Evolutionary conservation across 148 eudicot species (phyloP).

Genomic region (Heliamphora exappendiculata): DNA sequence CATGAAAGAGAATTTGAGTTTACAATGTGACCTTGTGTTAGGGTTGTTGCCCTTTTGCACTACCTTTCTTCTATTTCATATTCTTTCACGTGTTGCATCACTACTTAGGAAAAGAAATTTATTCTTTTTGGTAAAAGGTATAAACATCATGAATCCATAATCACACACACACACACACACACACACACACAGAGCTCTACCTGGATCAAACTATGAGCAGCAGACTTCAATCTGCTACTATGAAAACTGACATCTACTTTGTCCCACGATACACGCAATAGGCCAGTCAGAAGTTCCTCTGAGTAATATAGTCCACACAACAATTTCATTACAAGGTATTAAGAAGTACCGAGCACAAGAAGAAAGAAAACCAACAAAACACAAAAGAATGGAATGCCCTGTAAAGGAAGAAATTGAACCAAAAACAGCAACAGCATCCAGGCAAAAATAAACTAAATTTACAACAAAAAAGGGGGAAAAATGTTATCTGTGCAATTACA

Average conservation of each 20-base stretch:
- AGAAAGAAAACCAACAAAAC: conserved; percentile 13
- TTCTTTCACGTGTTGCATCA: no score
- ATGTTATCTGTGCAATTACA: not conserved
- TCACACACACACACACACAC: not conserved
- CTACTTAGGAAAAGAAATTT: no score
- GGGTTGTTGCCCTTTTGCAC: no score
- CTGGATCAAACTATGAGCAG: conserved; percentile 97
- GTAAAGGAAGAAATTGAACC: not conserved
- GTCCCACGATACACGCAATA: conserved; percentile 88
- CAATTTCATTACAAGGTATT: not conserved
- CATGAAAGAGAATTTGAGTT: no score
- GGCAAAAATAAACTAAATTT: not conserved
- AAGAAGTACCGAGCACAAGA: not conserved
- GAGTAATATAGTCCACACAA: conserved; percentile 16
- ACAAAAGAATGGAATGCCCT: not conserved
- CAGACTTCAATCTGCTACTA: conserved; percentile 53
- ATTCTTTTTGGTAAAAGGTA: no score
- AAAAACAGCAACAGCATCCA: not conserved
- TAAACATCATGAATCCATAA: not conserved
- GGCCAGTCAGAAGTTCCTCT: conserved; percentile 83
- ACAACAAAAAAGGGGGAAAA: no score
- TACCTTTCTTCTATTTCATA: no score
- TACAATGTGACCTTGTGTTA: no score
- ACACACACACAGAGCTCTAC: conserved; percentile 29
- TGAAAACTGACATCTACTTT: conserved; percentile 98